These are phyloP conservation scores for Xerocomellus amylosporus DNA, from an alignment of 768 basidiomycete genomes.

Conservation along the genomic window DNA sequence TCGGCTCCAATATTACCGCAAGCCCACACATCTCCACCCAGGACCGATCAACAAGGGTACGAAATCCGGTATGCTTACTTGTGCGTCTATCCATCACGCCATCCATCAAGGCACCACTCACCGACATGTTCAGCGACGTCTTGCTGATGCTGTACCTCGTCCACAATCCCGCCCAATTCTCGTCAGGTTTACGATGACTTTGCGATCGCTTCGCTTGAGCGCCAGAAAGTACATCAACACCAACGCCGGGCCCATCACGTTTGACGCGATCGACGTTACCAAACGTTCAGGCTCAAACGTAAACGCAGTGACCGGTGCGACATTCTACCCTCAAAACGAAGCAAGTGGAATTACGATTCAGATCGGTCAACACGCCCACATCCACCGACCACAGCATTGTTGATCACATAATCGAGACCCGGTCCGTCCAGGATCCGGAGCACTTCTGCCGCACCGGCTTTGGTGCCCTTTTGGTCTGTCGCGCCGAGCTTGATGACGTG, in stretches of 20 bases:
- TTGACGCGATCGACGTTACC: conserved; percentile 20
- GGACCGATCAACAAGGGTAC: conserved; percentile 80
- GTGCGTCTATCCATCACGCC: not conserved
- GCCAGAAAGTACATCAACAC: conserved; percentile 29
- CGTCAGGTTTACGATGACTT: conserved; percentile 27
- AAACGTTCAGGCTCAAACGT: conserved; percentile 14
- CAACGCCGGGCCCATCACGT: conserved; percentile 26
- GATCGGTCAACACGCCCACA: not conserved
- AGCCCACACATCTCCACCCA: conserved; percentile 53
- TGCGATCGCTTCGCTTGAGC: conserved; percentile 24
- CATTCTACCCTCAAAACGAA: conserved; percentile 18
- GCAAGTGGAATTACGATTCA: not conserved
- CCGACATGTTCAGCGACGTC: not conserved
- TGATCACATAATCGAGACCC: conserved; percentile 37
- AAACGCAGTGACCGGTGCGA: conserved; percentile 22
- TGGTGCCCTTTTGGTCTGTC: conserved; percentile 23
- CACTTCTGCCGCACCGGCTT: conserved; percentile 15
- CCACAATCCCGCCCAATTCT: conserved; percentile 21
- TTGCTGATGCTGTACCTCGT: conserved; percentile 4
- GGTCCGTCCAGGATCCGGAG: conserved; percentile 23
- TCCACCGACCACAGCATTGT: conserved; percentile 35
- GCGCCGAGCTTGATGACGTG: conserved; percentile 33
- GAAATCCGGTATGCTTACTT: conserved; percentile 1
- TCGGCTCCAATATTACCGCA: conserved; percentile 28
- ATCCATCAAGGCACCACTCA: not conserved